Conservation (phyloP, 2,329 filamentous ascomycete genomes). For the Alternaria rosae region DNA sequence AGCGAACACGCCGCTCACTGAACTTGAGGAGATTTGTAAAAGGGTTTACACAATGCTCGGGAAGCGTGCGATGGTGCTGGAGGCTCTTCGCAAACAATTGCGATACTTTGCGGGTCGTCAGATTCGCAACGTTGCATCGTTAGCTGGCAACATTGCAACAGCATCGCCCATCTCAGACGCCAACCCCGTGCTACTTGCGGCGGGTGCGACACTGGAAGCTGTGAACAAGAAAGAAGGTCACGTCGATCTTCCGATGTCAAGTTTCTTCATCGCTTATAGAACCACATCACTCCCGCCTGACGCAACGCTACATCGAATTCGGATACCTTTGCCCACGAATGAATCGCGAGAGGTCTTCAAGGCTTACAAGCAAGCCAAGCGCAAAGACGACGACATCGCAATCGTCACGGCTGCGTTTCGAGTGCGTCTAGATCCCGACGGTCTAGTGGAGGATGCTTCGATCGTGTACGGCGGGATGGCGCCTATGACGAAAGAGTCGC, state of each 20-base stretch:
- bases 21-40: conserved; percentile 83
- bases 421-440: conserved; percentile 71
- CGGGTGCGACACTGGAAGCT: conserved; percentile 79
- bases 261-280: conserved; percentile 91
- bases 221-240: conserved; percentile 70
- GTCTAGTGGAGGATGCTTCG: conserved; percentile 74
- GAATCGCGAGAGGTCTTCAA: conserved; percentile 79
- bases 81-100: conserved; percentile 87
- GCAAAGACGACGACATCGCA: conserved; percentile 96
- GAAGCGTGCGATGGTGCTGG: conserved; percentile 45
- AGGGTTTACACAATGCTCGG: conserved; percentile 66
- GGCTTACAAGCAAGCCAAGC: conserved; percentile 93
- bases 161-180: conserved; percentile 95
- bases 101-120: conserved; percentile 93
- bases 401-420: conserved; percentile 90
- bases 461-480: conserved; percentile 96
- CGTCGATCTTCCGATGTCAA: conserved; percentile 72
- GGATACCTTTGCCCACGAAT: conserved; percentile 73
- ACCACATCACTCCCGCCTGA: conserved; percentile 80
- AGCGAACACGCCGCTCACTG: conserved; percentile 88
- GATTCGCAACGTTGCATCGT: conserved; percentile 93
- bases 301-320: conserved; percentile 81
- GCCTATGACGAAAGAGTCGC: conserved; percentile 82
- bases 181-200: conserved; percentile 88
- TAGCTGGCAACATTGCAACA: conserved; percentile 89